Base-by-base conservation (phyloP, 2,329 filamentous ascomycete species). In the Emmonsia crescens region DNA sequence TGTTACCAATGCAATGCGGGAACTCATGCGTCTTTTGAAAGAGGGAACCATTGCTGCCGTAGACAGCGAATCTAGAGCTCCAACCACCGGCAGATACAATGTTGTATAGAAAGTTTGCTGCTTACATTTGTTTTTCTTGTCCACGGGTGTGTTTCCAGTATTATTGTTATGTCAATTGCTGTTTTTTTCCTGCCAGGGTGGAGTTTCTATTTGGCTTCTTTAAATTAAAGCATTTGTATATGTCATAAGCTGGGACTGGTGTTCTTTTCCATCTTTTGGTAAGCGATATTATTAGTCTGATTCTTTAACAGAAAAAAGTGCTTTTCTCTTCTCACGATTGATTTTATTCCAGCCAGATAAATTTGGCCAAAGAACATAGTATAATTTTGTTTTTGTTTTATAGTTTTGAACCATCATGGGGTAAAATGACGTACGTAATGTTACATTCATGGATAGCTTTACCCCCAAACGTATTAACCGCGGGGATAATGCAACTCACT, bases 11-110 rank as follows among this genome's bases (percentile, higher is more conserved):
- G 94, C 94, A 1, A 90, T 99, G 83, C 85, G 86, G 67, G 92
- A 97, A 76, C 81, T 99, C 66, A 93, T 91, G 72, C 84, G 92
- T 55, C 78, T 96, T 70, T 77, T 99, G 68, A 91, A 88, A 72
- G 94, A 97, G 75, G 94, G 90, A 14, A 96, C 92, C 0, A 85
- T 95, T 69, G 91, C 91, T 16, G 91, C 92, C 12, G 89, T 88
- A 31, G 92, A 96, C 69, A 88, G 89, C n/a, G 88, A 94, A 72
- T 87, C 85, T 63, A 83, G 91, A 65, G 88, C 88, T 16, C 89
- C 90, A 1, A 85, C 85, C 27, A 87, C 86, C 70, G 90, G 90
- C 62, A 84, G 92, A 69, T 99, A 97, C 73, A 95, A 85, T 54
- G 91, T 97, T 69, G 85, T 91, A 61, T 95, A 71, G 63, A 60